phyloP scores from a whole-genome alignment of 768 basidiomycete species.

The Boletellus ananas region DNA sequence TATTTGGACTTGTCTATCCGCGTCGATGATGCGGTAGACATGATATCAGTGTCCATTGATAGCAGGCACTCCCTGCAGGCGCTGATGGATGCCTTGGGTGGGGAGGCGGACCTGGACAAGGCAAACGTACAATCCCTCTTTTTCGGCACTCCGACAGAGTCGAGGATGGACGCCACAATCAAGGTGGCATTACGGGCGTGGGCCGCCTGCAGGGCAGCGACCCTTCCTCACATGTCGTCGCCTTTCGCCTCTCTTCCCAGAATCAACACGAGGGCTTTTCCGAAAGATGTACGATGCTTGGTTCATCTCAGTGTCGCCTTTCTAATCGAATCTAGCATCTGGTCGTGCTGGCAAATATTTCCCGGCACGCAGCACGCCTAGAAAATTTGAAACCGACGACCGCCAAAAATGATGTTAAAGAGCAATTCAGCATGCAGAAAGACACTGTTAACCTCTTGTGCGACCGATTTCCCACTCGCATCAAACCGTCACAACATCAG shows the following conservation, averaged over 20 bases:
- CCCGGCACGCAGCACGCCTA: constrained; percentile 43
- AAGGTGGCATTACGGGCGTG: constrained; percentile 43
- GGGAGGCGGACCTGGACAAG: constrained; percentile 28
- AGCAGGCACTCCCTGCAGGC: constrained; percentile 34
- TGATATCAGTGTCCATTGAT: constrained; percentile 32
- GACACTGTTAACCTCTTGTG: constrained; percentile 34
- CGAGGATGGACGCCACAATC: constrained; percentile 12
- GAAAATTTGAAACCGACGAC: constrained; percentile 45
- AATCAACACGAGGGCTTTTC: constrained; percentile 27
- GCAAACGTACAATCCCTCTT: constrained; percentile 30
- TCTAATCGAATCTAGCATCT: constrained; percentile 34
- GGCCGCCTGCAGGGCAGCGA: constrained; percentile 39
- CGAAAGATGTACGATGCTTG: constrained; percentile 25
- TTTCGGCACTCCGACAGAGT: constrained; percentile 10
- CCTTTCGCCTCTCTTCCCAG: constrained; percentile 15
- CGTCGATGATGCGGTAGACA: constrained; percentile 37
- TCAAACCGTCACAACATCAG: constrained; percentile 36
- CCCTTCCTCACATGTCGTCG: constrained; percentile 16
- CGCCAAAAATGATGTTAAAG: constrained; percentile 40
- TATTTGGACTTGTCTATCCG: constrained; percentile 36
- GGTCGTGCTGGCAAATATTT: constrained; percentile 42
- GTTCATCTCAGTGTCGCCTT: background rate
- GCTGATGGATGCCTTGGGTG: constrained; percentile 38
- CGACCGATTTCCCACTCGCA: constrained; percentile 42
- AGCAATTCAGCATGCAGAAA: constrained; percentile 25